Conservation (phyloP, 139 green algal genomes). For the Chlorella sp. region DNA sequence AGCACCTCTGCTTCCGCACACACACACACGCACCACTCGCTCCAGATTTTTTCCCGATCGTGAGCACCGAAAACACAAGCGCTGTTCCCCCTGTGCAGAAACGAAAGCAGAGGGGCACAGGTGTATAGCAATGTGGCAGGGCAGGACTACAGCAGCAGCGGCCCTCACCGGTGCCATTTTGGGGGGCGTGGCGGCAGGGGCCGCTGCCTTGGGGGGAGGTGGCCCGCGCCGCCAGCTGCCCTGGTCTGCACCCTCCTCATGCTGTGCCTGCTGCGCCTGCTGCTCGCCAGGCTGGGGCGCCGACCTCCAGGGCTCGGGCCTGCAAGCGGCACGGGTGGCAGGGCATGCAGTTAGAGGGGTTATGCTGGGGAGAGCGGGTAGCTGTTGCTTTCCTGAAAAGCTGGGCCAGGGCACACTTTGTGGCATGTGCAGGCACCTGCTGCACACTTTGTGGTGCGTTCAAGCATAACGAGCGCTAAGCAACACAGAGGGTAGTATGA, state of each 20-base stretch:
- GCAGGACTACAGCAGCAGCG: not conserved
- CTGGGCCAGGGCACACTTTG: no score
- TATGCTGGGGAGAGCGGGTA: no score
- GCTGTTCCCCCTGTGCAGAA: not conserved
- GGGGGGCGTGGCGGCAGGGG: not conserved
- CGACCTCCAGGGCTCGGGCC: slow-evolving; percentile 29
- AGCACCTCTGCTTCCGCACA: not conserved
- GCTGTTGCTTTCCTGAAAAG: no score
- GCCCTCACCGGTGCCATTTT: slow-evolving; percentile 21
- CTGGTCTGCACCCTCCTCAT: not conserved
- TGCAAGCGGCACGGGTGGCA: not conserved
- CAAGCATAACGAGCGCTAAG: not conserved
- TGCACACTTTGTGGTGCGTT: no score
- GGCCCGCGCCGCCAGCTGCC: slow-evolving; percentile 9
- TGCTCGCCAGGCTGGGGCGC: slow-evolving; percentile 1
- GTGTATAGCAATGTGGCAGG: not conserved
- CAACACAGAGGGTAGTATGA: not conserved
- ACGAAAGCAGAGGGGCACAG: no score
- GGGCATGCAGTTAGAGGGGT: not conserved
- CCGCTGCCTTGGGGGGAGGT: no score
- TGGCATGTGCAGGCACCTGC: no score
- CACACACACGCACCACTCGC: no score
- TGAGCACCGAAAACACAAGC: not conserved
- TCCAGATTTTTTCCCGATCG: not conserved
- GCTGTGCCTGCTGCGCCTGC: not conserved